Evolutionary conservation across 805 yeast genomes (phyloP).

Genomic region (Pichia sporocuriosa): DNA sequence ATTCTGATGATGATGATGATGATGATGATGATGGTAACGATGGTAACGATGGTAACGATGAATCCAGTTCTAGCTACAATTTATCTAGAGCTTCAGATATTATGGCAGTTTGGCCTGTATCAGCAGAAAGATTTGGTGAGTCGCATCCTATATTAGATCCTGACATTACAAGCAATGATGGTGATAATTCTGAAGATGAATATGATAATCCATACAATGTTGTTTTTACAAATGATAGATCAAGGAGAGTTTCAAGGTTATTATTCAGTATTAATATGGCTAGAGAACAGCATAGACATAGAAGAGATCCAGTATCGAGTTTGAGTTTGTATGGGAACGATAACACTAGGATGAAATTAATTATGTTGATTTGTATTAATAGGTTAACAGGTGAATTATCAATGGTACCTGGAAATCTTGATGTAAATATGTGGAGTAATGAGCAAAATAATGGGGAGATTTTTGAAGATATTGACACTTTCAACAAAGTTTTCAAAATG

Average conservation of each 20-base stretch:
- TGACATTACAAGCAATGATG: conserved; percentile 3
- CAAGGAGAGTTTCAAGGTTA: conserved; percentile 25
- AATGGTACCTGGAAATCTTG: conserved; percentile 29
- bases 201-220: conserved; percentile 22
- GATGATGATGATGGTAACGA: conserved; percentile 11
- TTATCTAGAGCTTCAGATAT: not conserved
- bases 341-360: conserved; percentile 17
- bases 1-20: conserved; percentile 10
- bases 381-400: conserved; percentile 30
- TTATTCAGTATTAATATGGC: conserved; percentile 23
- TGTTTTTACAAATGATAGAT: conserved; percentile 26
- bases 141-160: conserved; percentile 8
- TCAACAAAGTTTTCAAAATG: conserved; percentile 18
- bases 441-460: conserved; percentile 30
- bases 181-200: conserved; percentile 18
- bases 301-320: conserved; percentile 23
- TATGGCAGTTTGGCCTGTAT: conserved; percentile 4
- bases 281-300: conserved; percentile 24
- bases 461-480: conserved; percentile 26
- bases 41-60: conserved; percentile 2
- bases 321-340: conserved; percentile 24
- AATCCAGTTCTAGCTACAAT: not conserved
- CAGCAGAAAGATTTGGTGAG: conserved; percentile 4
- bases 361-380: conserved; percentile 25
- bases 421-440: conserved; percentile 29